phyloP scores from a whole-genome alignment of 441 rosid genomes.

The Mallotus japonicus region DNA sequence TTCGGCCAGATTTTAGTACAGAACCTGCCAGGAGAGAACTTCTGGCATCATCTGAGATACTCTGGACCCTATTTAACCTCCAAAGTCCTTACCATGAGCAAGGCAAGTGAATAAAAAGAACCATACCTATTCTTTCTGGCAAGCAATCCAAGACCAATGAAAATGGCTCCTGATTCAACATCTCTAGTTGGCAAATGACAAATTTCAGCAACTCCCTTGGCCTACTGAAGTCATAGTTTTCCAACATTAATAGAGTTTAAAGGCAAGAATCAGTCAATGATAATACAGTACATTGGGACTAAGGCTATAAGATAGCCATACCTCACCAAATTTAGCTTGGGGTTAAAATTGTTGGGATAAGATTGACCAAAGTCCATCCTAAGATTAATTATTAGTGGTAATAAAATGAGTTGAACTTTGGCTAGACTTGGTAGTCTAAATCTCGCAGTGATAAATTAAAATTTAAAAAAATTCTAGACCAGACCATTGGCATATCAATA shows the following conservation, averaged over 20 bases:
- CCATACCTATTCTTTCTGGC: slow-evolving; percentile 24
- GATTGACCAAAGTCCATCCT: slow-evolving; percentile 14
- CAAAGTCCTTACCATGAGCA: slow-evolving; percentile 12
- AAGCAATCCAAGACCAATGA: slow-evolving; percentile 22
- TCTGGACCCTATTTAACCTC: background rate
- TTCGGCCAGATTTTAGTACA: background rate
- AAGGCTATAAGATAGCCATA: background rate
- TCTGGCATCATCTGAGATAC: too few species aligned
- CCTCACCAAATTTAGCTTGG: background rate
- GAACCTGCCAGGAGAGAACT: slow-evolving; percentile 4
- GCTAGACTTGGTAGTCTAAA: slow-evolving; percentile 4
- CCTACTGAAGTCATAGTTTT: slow-evolving; percentile 7
- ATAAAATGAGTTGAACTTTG: slow-evolving; percentile 18
- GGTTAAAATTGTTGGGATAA: background rate
- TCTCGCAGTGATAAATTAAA: too few species aligned
- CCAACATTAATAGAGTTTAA: slow-evolving; percentile 19
- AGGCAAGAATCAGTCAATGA: slow-evolving; percentile 12
- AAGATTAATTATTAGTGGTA: background rate
- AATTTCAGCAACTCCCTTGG: slow-evolving; percentile 22
- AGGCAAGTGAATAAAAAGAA: slow-evolving; percentile 5
- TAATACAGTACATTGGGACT: slow-evolving; percentile 10
- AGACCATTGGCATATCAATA: too few species aligned
- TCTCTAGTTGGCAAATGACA: slow-evolving; percentile 21
- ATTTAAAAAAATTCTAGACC: background rate
- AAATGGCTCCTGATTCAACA: slow-evolving; percentile 22